These are phyloP conservation scores for Fusarium azukiicola DNA, from an alignment of 2,329 filamentous ascomycete species.

Conservation along the genomic window DNA sequence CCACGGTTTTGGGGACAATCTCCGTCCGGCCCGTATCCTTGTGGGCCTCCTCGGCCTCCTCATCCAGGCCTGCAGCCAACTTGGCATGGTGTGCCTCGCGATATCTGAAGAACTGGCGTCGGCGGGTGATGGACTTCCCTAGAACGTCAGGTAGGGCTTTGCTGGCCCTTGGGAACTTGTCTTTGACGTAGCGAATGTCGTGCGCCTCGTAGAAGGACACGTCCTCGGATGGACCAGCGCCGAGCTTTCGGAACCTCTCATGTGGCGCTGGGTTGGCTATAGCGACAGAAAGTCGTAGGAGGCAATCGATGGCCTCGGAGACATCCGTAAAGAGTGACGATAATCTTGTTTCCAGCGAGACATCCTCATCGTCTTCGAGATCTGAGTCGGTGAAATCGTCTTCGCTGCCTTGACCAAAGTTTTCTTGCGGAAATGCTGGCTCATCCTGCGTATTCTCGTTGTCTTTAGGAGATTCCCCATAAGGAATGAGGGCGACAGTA, in stretches of 20 bases:
- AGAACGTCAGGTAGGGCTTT: conserved; percentile 51
- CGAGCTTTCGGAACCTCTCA: conserved; percentile 52
- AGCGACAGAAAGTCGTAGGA: conserved; percentile 61
- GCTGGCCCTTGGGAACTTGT: conserved; percentile 55
- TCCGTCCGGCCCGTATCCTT: conserved; percentile 24
- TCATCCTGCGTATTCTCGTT: accelerated
- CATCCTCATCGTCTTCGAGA: neutral
- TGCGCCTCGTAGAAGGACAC: conserved; percentile 48
- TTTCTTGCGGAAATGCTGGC: neutral
- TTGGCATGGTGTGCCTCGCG: conserved; percentile 61
- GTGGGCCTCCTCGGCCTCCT: conserved; percentile 6
- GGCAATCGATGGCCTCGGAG: conserved; percentile 54
- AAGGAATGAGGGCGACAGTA: accelerated
- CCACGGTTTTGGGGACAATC: conserved; percentile 39
- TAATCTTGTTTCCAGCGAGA: conserved; percentile 35
- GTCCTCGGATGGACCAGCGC: conserved; percentile 42
- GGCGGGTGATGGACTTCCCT: conserved; percentile 58
- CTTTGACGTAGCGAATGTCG: conserved; percentile 56
- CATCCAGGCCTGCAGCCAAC: conserved; percentile 51
- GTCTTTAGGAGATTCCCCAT: accelerated
- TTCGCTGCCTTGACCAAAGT: no score
- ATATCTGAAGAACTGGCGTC: conserved; percentile 63
- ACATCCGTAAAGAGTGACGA: conserved; percentile 46
- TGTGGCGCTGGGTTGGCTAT: conserved; percentile 63
- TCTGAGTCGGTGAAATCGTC: conserved; percentile 18